These are phyloP conservation scores for Aquilaria yunnanensis DNA, from an alignment of 345 rosid genomes.

Conservation along the genomic window DNA sequence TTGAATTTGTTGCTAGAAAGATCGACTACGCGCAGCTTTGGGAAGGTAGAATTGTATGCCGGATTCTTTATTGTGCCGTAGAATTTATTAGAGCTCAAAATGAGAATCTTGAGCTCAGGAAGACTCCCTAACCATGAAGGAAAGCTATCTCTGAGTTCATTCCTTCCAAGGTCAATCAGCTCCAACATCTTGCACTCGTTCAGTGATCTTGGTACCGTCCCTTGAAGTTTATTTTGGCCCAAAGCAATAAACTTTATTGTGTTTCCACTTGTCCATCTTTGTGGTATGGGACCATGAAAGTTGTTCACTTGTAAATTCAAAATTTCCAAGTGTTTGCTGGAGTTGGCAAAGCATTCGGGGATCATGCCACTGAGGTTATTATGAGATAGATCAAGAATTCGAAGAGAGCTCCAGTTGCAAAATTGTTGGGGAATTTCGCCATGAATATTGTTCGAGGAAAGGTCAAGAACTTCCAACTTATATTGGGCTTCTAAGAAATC, in stretches of 20 bases:
- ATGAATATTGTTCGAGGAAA: constrained; percentile 1
- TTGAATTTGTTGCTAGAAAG: constrained; percentile 6
- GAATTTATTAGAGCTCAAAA: constrained; percentile 9
- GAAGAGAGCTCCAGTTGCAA: constrained; percentile 9
- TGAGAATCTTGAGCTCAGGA: constrained; percentile 5
- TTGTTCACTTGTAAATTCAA: constrained; percentile 10
- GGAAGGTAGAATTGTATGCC: neutral
- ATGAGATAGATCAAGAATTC: constrained; percentile 2
- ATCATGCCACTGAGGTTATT: constrained; percentile 14
- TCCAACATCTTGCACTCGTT: neutral
- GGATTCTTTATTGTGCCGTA: neutral
- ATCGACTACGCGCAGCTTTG: constrained; percentile 1
- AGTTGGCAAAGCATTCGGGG: constrained; percentile 18
- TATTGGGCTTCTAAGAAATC: neutral
- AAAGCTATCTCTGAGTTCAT: constrained; percentile 2
- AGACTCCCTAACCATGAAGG: constrained; percentile 12
- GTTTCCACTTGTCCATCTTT: constrained; percentile 2
- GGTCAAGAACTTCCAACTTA: neutral
- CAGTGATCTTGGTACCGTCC: constrained; percentile 7
- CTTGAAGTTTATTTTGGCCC: constrained; percentile 11
- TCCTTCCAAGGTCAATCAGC: constrained; percentile 3
- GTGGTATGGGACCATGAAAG: constrained; percentile 16
- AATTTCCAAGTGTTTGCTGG: constrained; percentile 5
- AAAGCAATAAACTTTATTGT: constrained; percentile 10
- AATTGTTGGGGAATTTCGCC: neutral